Evolutionary conservation across 2,329 filamentous ascomycete species (phyloP).

Genomic region (Aspergillus costaricaensis): DNA sequence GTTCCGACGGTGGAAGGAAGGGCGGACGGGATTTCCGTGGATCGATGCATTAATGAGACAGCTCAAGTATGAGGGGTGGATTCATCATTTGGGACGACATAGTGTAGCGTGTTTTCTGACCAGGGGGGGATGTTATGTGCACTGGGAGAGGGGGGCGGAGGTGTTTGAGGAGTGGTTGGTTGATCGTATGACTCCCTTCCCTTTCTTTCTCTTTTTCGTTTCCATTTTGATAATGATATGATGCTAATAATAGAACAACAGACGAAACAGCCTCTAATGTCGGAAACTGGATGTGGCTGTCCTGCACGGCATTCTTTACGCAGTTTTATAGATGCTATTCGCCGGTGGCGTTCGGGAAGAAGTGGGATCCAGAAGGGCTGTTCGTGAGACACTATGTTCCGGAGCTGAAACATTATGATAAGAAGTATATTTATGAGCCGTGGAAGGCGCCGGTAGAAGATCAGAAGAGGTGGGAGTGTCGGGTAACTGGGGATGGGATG

Average conservation of each 20-base stretch:
- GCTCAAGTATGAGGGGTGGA: constrained; percentile 71
- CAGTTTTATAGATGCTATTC: constrained; percentile 38
- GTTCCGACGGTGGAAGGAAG: constrained; percentile 69
- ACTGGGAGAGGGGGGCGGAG: constrained; percentile 76
- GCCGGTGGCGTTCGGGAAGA: constrained; percentile 71
- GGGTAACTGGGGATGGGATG: constrained; percentile 59
- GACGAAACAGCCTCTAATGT: constrained; percentile 31
- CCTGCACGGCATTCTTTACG: constrained; percentile 70
- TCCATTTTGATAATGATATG: neutral
- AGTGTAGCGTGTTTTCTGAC: constrained; percentile 82
- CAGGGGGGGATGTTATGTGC: constrained; percentile 73
- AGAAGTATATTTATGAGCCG: constrained; percentile 77
- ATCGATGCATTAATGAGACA: constrained; percentile 81
- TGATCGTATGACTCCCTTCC: constrained; percentile 50
- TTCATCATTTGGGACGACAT: constrained; percentile 76
- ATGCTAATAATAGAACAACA: neutral
- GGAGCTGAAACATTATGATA: constrained; percentile 62
- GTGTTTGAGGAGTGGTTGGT: constrained; percentile 76
- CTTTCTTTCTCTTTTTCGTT: no score
- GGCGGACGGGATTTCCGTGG: constrained; percentile 74
- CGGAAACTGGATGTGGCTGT: constrained; percentile 55
- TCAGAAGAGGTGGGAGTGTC: constrained; percentile 68
- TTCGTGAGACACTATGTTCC: constrained; percentile 69
- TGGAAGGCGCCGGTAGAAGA: constrained; percentile 71
- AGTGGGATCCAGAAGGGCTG: constrained; percentile 68